These are phyloP conservation scores for Xylariales sp. DNA, from an alignment of 2,329 filamentous ascomycete genomes.

Conservation along the genomic window DNA sequence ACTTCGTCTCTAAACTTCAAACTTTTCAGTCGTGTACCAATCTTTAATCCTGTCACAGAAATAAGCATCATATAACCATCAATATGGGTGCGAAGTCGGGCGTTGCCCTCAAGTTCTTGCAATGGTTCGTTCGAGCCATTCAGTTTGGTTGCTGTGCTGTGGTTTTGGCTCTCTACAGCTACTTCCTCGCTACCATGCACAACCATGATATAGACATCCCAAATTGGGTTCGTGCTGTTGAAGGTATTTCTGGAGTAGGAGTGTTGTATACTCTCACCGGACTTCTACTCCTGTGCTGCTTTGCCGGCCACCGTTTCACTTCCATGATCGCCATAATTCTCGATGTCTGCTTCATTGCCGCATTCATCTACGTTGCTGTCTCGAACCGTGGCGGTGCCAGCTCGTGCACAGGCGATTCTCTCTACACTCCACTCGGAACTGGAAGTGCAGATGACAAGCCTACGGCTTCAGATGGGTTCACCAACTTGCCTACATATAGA, in stretches of 20 bases:
- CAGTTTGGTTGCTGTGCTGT: constrained; percentile 70
- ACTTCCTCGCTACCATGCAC: constrained; percentile 72
- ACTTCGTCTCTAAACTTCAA: no score
- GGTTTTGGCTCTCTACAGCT: constrained; percentile 75
- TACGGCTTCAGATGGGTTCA: constrained; percentile 45
- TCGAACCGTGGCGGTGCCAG: constrained; percentile 66
- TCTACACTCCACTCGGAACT: constrained; percentile 65
- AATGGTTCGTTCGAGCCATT: constrained; percentile 69
- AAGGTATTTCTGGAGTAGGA: constrained; percentile 71
- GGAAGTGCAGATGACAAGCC: constrained; percentile 49
- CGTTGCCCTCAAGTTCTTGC: constrained; percentile 61
- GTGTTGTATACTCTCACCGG: constrained; percentile 70
- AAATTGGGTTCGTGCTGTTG: constrained; percentile 66
- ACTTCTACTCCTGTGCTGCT: constrained; percentile 71
- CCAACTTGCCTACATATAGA: constrained; percentile 39
- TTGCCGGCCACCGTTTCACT: constrained; percentile 71
- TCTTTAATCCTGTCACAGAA: no score
- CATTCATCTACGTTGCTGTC: constrained; percentile 77
- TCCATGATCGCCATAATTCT: constrained; percentile 70
- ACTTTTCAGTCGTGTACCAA: no score
- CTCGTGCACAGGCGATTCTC: constrained; percentile 54
- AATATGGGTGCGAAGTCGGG: constrained; percentile 56
- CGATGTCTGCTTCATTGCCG: constrained; percentile 70
- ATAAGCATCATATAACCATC: no score
- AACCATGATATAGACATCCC: constrained; percentile 61